Percentiles rank a stretch among this genome's conserved stretches.
Conservation (phyloP, 2,329 filamentous ascomycete species). For the Zelopaecilomyces penicillatus region DNA sequence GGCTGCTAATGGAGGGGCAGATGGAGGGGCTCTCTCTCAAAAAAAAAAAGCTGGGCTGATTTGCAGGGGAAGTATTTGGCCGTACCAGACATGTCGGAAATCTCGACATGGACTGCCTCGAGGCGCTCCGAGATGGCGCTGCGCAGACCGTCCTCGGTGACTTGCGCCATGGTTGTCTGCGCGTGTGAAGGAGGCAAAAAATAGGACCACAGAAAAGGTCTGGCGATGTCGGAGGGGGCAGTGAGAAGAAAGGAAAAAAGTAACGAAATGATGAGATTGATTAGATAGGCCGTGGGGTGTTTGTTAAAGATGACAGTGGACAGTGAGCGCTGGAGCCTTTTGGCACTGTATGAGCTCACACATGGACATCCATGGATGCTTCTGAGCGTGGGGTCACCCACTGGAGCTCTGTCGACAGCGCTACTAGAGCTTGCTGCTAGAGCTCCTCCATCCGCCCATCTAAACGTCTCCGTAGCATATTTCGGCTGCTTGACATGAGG, state of each 20-base stretch:
- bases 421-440: no score
- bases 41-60: background rate
- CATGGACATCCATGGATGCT: no score
- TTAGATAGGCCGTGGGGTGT: conserved; percentile 25
- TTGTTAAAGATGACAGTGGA: conserved; percentile 13
- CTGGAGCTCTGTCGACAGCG: no score
- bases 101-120: conserved; percentile 70
- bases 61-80: conserved; percentile 2
- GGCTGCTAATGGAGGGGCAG: background rate
- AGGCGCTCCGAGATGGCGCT: conserved; percentile 61
- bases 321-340: background rate
- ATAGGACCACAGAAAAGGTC: background rate
- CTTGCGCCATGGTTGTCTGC: conserved; percentile 39
- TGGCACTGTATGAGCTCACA: conserved; percentile 28
- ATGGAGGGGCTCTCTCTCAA: conserved; percentile 1
- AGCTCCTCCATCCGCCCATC: no score
- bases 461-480: no score
- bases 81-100: conserved; percentile 86
- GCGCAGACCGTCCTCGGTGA: conserved; percentile 66
- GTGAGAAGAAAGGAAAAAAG: conserved; percentile 4
- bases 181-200: background rate
- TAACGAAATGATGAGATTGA: conserved; percentile 26
- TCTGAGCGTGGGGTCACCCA: no score
- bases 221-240: conserved; percentile 2
- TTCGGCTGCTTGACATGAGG: conserved; percentile 11